Conservation (phyloP, 331 rosid genomes). For the Phaseolus coccineus region DNA sequence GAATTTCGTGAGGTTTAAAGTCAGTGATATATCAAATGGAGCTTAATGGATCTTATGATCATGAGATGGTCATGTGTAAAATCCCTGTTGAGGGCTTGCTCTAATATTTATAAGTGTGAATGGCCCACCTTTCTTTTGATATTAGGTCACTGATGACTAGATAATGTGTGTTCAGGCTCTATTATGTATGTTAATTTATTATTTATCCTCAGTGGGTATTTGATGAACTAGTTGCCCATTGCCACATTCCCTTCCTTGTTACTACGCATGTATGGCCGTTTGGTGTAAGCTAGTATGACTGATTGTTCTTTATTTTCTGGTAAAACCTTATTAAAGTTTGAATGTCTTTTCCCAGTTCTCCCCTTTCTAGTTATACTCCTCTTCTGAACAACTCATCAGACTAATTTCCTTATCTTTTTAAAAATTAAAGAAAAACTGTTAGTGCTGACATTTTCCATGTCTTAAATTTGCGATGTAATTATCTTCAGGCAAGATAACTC, state of each 20-base stretch:
- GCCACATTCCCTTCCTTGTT: conserved; percentile 5
- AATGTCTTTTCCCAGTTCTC: conserved; percentile 2
- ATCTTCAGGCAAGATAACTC: background rate
- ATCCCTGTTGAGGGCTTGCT: conserved; percentile 42
- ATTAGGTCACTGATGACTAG: conserved; percentile 31
- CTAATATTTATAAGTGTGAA: conserved; percentile 44
- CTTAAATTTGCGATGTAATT: background rate
- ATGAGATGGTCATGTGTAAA: conserved; percentile 40
- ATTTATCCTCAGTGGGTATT: background rate
- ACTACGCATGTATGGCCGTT: background rate
- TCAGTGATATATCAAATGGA: conserved; percentile 60
- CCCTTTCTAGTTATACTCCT: background rate
- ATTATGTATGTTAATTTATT: conserved; percentile 2
- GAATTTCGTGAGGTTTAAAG: conserved; percentile 53
- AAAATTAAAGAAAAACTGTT: background rate
- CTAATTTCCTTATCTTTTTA: background rate
- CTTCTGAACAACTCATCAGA: background rate
- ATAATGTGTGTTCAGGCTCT: conserved; percentile 28
- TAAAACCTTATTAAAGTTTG: background rate
- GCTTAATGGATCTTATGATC: conserved; percentile 49
- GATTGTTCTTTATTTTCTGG: conserved; percentile 19
- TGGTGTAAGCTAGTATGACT: background rate
- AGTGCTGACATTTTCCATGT: background rate
- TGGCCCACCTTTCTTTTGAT: conserved; percentile 1
- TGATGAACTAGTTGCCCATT: background rate